phyloP scores from a whole-genome alignment of 2,329 filamentous ascomycete genomes.

The Nigrospora oryzae region DNA sequence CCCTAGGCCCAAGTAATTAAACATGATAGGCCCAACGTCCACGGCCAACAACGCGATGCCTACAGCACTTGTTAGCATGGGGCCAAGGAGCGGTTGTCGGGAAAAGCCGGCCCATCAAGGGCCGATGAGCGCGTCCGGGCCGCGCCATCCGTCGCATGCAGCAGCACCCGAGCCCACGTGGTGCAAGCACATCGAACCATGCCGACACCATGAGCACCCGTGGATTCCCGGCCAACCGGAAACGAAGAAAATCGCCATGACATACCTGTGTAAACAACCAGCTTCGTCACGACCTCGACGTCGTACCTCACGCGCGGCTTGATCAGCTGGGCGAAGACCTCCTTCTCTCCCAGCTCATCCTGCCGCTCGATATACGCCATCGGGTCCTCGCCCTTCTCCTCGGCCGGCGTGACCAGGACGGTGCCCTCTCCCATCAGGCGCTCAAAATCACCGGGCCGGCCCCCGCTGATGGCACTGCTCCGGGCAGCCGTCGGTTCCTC shows the following conservation, averaged over 20 bases:
- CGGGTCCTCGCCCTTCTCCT: slow-evolving; percentile 25
- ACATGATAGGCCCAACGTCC: slow-evolving; percentile 31
- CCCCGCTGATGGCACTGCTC: slow-evolving; percentile 19
- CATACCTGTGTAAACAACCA: slow-evolving; percentile 88
- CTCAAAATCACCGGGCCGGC: slow-evolving; percentile 56
- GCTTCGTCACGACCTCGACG: slow-evolving; percentile 95
- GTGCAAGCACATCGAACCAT: too few species aligned
- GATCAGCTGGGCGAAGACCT: slow-evolving; percentile 77
- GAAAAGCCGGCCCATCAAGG: not conserved
- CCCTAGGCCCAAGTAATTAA: slow-evolving; percentile 30
- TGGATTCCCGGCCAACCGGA: too few species aligned
- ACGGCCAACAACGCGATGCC: slow-evolving; percentile 27
- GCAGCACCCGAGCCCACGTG: not conserved
- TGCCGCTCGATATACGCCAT: slow-evolving; percentile 30
- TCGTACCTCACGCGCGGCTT: slow-evolving; percentile 90
- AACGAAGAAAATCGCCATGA: slow-evolving; percentile 4
- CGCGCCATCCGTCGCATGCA: not conserved
- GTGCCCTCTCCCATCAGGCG: slow-evolving; percentile 64
- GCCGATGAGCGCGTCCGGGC: not conserved
- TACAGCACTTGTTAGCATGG: slow-evolving; percentile 3
- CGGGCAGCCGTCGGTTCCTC: slow-evolving; percentile 18
- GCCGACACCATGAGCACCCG: too few species aligned
- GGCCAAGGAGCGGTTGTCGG: not conserved
- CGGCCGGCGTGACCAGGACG: slow-evolving; percentile 26
- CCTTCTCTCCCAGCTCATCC: slow-evolving; percentile 55